A percentile compares a stretch with the other conserved stretches of the same genome.
phyloP scores from a whole-genome alignment of 2,329 filamentous ascomycete genomes.

The Helotiales sp. region DNA sequence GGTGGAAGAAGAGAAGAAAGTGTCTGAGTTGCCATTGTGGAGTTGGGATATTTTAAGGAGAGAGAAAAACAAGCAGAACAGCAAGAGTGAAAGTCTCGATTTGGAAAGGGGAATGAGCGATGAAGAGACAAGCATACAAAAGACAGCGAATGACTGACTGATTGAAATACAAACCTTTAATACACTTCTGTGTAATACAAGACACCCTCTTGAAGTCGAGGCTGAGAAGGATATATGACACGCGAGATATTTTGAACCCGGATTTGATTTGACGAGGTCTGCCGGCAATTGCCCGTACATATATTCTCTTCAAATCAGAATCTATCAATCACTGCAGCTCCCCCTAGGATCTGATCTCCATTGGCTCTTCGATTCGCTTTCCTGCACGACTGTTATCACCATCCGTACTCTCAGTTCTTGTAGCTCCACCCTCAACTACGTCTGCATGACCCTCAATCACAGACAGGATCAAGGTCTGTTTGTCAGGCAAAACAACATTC shows the following conservation, averaged over 20 bases:
- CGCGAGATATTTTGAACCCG: too few species aligned
- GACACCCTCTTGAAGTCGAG: too few species aligned
- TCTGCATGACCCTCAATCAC: slow-evolving; percentile 16
- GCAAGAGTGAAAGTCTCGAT: background rate
- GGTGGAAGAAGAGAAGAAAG: too few species aligned
- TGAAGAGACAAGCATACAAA: background rate
- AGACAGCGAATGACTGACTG: background rate
- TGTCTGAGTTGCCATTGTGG: slow-evolving; percentile 6
- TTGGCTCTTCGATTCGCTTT: slow-evolving; percentile 7
- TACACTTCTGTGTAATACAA: too few species aligned
- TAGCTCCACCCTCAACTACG: slow-evolving; percentile 11
- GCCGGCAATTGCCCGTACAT: too few species aligned
- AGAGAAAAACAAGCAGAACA: background rate
- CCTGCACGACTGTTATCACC: slow-evolving; percentile 15
- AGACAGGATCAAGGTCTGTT: slow-evolving; percentile 8
- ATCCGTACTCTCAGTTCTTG: slow-evolving; percentile 11
- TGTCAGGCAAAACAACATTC: slow-evolving; percentile 17
- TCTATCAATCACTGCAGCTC: too few species aligned
- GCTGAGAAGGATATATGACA: too few species aligned
- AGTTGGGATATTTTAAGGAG: slow-evolving; percentile 10
- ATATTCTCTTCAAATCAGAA: too few species aligned
- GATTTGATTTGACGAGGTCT: too few species aligned
- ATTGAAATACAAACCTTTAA: too few species aligned
- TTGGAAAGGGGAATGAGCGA: background rate
- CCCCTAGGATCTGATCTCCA: slow-evolving; percentile 6